Evolutionary conservation across 352 stramenopile species (phyloP), one percentile per base, ranked within the genome.

Genomic region (Phytophthora boehmeriae): DNA sequence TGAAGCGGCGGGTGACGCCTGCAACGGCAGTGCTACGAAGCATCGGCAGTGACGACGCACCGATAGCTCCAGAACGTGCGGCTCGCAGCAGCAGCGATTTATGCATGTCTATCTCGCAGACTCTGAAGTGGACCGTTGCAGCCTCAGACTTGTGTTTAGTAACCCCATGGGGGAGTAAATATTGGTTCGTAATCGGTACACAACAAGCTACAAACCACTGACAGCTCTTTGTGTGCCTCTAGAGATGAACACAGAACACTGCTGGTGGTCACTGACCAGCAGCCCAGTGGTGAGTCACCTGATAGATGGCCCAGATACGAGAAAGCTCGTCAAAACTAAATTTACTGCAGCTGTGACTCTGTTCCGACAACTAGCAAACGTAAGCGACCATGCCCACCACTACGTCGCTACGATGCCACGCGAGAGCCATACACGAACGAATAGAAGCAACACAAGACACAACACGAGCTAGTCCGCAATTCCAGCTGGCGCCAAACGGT

Each of bases 401-500:
- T 9, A 39, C 34, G 14, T 4, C 6, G 14, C 35, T 17, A 44
- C 13, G 34, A 14, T 41, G 9, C 10, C 34, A 5, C 10, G 16
- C 34, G 39, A 27, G n/a, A 46, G 4, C 3, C 34, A 49, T 3
- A 6, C 38, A 51, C 39, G 25, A 9, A 11, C n/a, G 27, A 41
- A 43, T 41, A n/a, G 54, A 44, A 43, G 28, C 34, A 52, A 17
- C 14, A 22, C 8, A 48, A 36, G 32, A 36, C 22, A 53, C n/a
- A 36, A 55, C 43, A 59, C 52, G 53, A 71, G 68, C 51, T 68
- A 59, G 66, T 75, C 66, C 70, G 58, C 66, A 74, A 66, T 45
- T 75, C 70, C 70, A 78, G 70, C 70, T 47, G 62, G 70, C 70
- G 71, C 66, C 50, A 72, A 72, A 74, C 63, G 64, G 53, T 79